Evolutionary conservation across 2,329 filamentous ascomycete genomes (phyloP), one percentile per base, ranked within the genome.

Genomic region (Pseudopyricularia cyperi): DNA sequence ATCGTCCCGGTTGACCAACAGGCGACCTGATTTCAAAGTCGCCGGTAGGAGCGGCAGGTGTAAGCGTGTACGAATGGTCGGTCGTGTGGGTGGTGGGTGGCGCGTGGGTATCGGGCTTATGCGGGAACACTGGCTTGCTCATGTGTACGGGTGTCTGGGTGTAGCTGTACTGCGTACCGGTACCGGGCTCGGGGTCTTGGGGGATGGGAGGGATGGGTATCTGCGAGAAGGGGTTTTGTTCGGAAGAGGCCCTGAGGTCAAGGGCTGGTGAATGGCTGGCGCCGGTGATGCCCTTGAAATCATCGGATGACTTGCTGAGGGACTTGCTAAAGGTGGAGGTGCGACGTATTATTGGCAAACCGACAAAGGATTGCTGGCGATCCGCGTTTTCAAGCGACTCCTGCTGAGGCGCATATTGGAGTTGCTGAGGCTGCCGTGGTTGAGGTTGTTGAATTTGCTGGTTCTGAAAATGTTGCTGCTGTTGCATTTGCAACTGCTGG

Each of bases 331-430:
- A 77, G 3, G 75, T 77, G 15, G 79, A 82, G 14, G 71, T 72
- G 32, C 77, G 71, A 46, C 77, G 71, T 53, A 83, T 80, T 1
- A 76, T 77, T 3, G 80, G 79, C 35, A 83, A 62, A 1, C 76
- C 76, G 22, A 74, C 66, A 55, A 82, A 82, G 1, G 76, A 79
- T 1, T 73, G 67, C 11, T 70, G 65, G 32, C 72, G 68, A n/a
- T 57, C 57, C 47, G 61, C 59, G 15, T 60, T 30, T 51, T 54
- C 51, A 22, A 53, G 44, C 47, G 55, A 49, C 14, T 37, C 46
- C 44, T 57, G 46, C 17, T 57, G 54, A 14, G 59, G 56, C n/a
- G 57, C 52, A 30, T 59, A 58, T 24, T 58, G 57, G 14, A 44
- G 52, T 32, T 51, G 39, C 7, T 52, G 22, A 19, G 48, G 47